Evolutionary conservation across 495 filamentous ascomycete genomes (phyloP).

Genomic region (Hypoxylon rickii): DNA sequence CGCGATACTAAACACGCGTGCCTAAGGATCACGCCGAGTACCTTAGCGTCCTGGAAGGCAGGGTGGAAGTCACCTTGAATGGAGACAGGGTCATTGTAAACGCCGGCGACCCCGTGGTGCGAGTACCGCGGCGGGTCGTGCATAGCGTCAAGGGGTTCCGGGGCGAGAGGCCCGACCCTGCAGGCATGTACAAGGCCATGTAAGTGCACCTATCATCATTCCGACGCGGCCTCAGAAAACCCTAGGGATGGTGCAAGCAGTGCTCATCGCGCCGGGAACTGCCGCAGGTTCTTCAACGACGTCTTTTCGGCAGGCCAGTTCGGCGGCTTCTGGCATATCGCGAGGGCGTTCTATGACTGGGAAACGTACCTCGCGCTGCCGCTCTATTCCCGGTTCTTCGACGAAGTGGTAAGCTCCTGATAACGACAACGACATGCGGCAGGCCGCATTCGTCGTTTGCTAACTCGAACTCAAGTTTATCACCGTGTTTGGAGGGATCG

Average conservation of each 20-base stretch:
- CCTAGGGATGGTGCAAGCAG: not conserved
- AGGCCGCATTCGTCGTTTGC: not conserved
- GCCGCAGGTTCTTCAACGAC: slow-evolving; percentile 31
- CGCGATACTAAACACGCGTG: not conserved
- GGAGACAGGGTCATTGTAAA: slow-evolving; percentile 22
- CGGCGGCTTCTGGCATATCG: slow-evolving; percentile 16
- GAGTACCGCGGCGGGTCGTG: slow-evolving; percentile 14
- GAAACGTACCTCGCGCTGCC: slow-evolving; percentile 23
- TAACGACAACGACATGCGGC: not conserved
- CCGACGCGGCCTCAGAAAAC: not conserved
- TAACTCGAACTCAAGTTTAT: slow-evolving; percentile 19
- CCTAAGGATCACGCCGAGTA: slow-evolving; percentile 25
- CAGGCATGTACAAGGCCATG: slow-evolving; percentile 26
- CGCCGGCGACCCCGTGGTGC: slow-evolving; percentile 21
- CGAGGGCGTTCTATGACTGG: slow-evolving; percentile 28
- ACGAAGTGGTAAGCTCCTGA: slow-evolving; percentile 15
- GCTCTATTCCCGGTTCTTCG: slow-evolving; percentile 17
- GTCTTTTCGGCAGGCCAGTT: slow-evolving; percentile 14
- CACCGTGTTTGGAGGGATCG: slow-evolving; percentile 23
- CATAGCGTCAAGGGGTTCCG: slow-evolving; percentile 24
- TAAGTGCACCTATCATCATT: slow-evolving; percentile 4
- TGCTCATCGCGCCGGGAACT: not conserved
- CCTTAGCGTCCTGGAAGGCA: slow-evolving; percentile 23
- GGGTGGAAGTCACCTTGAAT: slow-evolving; percentile 20
- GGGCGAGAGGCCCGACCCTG: slow-evolving; percentile 25